Conservation (phyloP, 75 land plant species). For the Picea sitchensis region DNA sequence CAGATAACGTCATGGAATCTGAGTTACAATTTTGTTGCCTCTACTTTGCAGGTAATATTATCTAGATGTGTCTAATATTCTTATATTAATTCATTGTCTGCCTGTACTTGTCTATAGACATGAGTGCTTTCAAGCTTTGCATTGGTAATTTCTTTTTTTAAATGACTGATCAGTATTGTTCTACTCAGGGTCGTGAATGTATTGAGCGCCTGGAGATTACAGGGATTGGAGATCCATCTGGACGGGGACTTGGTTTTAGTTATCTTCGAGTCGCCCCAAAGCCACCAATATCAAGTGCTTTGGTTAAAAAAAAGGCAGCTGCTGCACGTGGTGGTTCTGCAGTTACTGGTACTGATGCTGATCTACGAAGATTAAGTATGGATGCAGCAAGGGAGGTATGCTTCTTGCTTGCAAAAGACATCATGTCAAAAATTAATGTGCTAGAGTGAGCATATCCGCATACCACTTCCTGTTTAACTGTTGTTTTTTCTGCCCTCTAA, state of each 20-base stretch:
- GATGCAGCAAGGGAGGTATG: conserved; percentile 96
- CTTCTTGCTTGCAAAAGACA: background rate
- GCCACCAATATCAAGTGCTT: conserved; percentile 71
- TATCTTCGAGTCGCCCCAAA: conserved; percentile 83
- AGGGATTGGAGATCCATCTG: conserved; percentile 99
- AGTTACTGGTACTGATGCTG: conserved; percentile 99
- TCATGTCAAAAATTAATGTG: too few relatives aligned
- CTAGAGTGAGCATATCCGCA: too few relatives aligned
- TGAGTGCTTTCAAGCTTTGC: too few relatives aligned
- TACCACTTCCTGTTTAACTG: too few relatives aligned
- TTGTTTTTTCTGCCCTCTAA: too few relatives aligned
- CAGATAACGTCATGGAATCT: conserved; percentile 98
- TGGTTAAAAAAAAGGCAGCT: conserved; percentile 80
- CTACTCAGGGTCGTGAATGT: conserved; percentile 74
- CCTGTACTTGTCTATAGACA: too few relatives aligned
- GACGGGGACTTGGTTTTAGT: conserved; percentile 97
- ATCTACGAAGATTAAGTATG: conserved; percentile 97
- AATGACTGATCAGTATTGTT: background rate
- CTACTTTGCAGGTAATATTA: conserved; percentile 73
- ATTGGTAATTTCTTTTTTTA: background rate
- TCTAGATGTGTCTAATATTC: background rate
- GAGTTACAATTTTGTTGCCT: conserved; percentile 89
- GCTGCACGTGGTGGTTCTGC: conserved; percentile 72
- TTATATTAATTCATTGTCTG: background rate
- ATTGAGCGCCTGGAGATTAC: conserved; percentile 94